Base-by-base conservation (phyloP, 2,329 filamentous ascomycete species). In the Cercospora sesami region DNA sequence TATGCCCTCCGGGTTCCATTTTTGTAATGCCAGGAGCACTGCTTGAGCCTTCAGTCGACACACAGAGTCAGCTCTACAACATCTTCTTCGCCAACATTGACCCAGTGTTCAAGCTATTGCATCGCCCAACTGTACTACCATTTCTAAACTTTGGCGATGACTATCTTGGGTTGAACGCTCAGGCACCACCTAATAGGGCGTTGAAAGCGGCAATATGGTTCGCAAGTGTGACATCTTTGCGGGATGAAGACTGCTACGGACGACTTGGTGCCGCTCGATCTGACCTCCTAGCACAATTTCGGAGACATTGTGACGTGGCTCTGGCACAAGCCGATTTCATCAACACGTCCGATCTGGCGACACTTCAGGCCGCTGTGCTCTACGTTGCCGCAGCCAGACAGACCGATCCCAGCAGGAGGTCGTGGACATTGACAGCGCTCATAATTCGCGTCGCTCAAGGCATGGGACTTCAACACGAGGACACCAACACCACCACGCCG, bases 1-100 rank as follows among this genome's bases (percentile, higher is more conserved):
- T 77, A 36, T 75, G 73, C 51, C 74, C 75, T 8, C 75, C 75
- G 9, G 75, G 73, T 23, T 60, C 68, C 2, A 66, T 77, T 30
- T 78, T 74, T 63, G 69, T 78, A 21, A 75, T 78, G 73, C 75
- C 74, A 30, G 75, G 74, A 21, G 75, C 75, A 7, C 30, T 74
- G 31, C 59, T 65, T 33, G 74, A 78, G 36, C 75, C 75, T 16
- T 66, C 72, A 1, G 62, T 65, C 3, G 60, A 57, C 1, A 61
- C 70, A 48, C 68, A 69, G 16, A 42, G 59, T 1, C 64, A 69
- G 8, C 73, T 78, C 4, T 71, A 69, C 48, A 45, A 70, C 7
- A 66, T 69, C 0, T 78, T 74, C 65, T 61, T 75, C 5, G 51
- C 64, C 23, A 72, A 77, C 48, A 75, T 78, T n/a, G 74, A 76